Percentiles rank a stretch among this genome's conserved stretches.
These are phyloP conservation scores for Zygoascus sp. DNA, from an alignment of 1,139 yeast species.

Conservation along the genomic window DNA sequence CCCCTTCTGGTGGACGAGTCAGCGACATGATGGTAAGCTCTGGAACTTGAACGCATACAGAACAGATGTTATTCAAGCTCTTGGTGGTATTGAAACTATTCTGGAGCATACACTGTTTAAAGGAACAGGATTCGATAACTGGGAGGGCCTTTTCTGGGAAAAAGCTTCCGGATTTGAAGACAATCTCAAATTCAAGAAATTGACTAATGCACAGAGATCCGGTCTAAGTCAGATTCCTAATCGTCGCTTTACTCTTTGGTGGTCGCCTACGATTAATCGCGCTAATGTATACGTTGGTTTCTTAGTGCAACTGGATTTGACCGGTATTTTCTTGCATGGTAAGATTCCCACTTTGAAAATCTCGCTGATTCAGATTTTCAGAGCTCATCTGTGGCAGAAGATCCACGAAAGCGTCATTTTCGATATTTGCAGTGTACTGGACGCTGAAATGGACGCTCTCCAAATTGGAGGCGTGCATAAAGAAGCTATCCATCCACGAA, in stretches of 20 bases:
- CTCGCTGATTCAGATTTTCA: conserved; percentile 89
- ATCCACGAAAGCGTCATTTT: conserved; percentile 94
- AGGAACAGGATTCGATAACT: conserved; percentile 95
- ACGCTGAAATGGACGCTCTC: conserved; percentile 76
- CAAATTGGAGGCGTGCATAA: conserved; percentile 85
- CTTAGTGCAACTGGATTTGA: conserved; percentile 89
- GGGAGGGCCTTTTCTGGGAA: conserved; percentile 99
- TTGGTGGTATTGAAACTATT: conserved; percentile 96
- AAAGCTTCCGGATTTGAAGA: conserved; percentile 96
- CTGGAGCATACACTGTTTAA: conserved; percentile 91
- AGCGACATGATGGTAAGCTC: conserved; percentile 89
- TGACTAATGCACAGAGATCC: conserved; percentile 95
- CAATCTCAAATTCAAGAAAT: conserved; percentile 85
- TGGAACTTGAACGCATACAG: conserved; percentile 94
- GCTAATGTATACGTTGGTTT: conserved; percentile 98
- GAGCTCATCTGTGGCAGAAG: conserved; percentile 99
- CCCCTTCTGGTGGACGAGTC: conserved; percentile 96
- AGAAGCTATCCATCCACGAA: conserved; percentile 93
- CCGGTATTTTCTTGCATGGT: conserved; percentile 96
- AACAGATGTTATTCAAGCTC: conserved; percentile 93
- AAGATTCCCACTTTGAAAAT: conserved; percentile 96
- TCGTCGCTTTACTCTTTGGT: conserved; percentile 95
- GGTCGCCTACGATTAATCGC: conserved; percentile 98
- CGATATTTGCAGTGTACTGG: conserved; percentile 88
- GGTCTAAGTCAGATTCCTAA: conserved; percentile 98